phyloP scores from a whole-genome alignment of 2,329 filamentous ascomycete genomes.

The Botrytis elliptica region DNA sequence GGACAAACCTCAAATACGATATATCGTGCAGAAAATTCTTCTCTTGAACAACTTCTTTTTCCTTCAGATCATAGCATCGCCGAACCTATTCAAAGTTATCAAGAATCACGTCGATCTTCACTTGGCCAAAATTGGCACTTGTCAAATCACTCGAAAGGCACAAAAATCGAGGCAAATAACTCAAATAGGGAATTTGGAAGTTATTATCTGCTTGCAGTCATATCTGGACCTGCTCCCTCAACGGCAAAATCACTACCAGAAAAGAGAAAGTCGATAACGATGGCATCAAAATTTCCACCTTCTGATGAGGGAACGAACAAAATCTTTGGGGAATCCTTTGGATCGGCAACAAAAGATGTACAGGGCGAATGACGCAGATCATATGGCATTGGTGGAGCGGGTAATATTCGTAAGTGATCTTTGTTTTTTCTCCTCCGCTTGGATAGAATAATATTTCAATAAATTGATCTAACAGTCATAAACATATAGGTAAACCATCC shows the following conservation, averaged over 20 bases:
- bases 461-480: not conserved
- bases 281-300: not conserved
- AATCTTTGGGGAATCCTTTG: not conserved
- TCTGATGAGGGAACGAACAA: not conserved
- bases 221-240: not conserved
- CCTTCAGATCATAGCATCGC: not conserved
- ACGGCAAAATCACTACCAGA: not conserved
- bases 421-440: not conserved
- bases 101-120: not conserved
- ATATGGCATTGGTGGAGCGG: slow-evolving; percentile 38
- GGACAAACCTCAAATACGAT: not conserved
- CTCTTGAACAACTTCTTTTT: slow-evolving; percentile 13
- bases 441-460: not conserved
- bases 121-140: not conserved
- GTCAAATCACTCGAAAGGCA: not conserved
- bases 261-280: not conserved
- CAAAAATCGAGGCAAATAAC: not conserved
- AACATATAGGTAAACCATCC: slow-evolving; percentile 34
- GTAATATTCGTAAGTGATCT: slow-evolving; percentile 36
- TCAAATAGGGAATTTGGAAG: not conserved
- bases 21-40: not conserved
- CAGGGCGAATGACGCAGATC: slow-evolving; percentile 30
- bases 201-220: slow-evolving; percentile 11
- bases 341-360: not conserved
- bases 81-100: not conserved